A percentile compares a stretch with the other conserved stretches of the same genome.
Conservation (phyloP, 176 grass and related monocot genomes). For the Phoenix dactylifera region DNA sequence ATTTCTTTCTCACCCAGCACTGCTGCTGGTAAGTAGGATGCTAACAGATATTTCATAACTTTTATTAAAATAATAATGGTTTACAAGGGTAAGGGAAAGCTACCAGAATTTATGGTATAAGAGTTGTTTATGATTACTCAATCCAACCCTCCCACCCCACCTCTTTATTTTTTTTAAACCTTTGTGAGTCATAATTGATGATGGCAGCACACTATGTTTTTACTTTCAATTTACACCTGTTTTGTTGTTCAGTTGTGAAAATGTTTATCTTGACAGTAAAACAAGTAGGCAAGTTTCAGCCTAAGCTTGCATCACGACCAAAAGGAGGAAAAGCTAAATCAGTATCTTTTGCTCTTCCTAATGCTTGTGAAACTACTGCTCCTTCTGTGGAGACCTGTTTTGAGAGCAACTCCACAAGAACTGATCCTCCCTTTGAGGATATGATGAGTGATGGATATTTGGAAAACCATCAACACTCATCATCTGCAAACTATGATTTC, state of each 20-base stretch:
- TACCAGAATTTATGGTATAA: too few species aligned
- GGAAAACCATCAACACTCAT: slow-evolving; percentile 11
- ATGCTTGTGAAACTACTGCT: slow-evolving; percentile 14
- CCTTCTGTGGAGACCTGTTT: slow-evolving; percentile 17
- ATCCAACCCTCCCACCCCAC: too few species aligned
- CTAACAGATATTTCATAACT: too few species aligned
- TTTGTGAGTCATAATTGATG: too few species aligned
- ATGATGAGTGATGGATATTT: slow-evolving; percentile 21
- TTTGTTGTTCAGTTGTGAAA: neutral
- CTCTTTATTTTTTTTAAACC: too few species aligned
- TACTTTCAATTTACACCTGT: too few species aligned
- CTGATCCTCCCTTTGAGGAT: slow-evolving; percentile 1
- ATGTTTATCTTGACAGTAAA: slow-evolving; percentile 25
- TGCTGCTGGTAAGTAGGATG: too few species aligned
- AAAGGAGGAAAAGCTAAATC: slow-evolving; percentile 36
- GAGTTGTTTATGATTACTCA: too few species aligned
- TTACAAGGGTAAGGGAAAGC: too few species aligned
- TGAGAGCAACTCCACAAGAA: slow-evolving; percentile 10
- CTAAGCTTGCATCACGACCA: slow-evolving; percentile 5
- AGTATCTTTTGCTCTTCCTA: slow-evolving; percentile 39
- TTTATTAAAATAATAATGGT: too few species aligned
- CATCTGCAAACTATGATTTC: slow-evolving; percentile 18
- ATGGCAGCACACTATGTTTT: too few species aligned
- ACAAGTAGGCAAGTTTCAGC: slow-evolving; percentile 23
- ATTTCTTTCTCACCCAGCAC: too few species aligned